Evolutionary conservation across 495 filamentous ascomycete genomes (phyloP), one percentile per base, ranked within the genome.

Genomic region (Friedmanniomyces endolithicus): DNA sequence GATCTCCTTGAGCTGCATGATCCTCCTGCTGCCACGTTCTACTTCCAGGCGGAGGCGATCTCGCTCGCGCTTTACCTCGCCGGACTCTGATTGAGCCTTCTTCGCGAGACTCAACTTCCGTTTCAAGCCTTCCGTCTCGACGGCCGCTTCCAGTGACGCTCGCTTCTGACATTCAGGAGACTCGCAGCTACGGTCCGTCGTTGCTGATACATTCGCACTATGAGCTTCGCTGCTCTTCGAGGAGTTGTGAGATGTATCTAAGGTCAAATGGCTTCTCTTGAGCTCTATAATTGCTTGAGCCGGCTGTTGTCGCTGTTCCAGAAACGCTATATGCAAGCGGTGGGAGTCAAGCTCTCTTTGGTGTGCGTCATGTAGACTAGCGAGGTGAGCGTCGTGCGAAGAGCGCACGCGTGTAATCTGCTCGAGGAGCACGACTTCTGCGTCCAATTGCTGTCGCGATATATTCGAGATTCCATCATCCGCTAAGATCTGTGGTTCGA

Each of bases 371-470:
- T 35, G 53, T 29, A 70, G 55, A 40, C 57, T 66, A 17, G 46
- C 33, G 31, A 70, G 50, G 45, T 70, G 62, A n/a, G 59, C 59
- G 44, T 68, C 66, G 37, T 70, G 68, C 31, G 64, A 61, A 27
- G 49, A 52, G 11, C 62, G 60, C 29, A 70, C 50, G 41, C 33
- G 48, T 14, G 44, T 41, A 44, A 69, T 58, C 45, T 69, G 63
- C 23, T 61, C 49, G 25, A 64, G 54, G 1, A 66, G 54, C 2
- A 37, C 24, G 11, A 25, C 11, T 24, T 56, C 48, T 16, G 29
- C 9, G 19, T 55, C 52, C 43, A 2, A 12, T 45, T 49, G 20
- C 11, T 55, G 51, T 53, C 27, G 59, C 19, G 56, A 47, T 19
- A 6, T 22, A 20, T 8, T 6, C 17, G 8, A n/a, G n/a, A n/a